Conservation (phyloP, 345 rosid genomes). For the Clarkia xantiana region DNA sequence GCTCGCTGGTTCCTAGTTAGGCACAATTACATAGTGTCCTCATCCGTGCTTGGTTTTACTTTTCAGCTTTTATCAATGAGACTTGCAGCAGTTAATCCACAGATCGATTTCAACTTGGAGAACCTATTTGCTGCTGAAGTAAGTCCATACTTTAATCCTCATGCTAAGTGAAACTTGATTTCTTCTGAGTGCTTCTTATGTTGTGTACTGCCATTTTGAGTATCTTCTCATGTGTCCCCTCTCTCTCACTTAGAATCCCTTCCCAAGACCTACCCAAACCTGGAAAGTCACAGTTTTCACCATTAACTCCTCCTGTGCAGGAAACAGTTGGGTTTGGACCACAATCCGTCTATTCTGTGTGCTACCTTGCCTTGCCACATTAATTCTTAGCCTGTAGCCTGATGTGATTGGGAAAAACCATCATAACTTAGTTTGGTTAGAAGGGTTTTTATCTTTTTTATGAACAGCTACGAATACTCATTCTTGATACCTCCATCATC, state of each 20-base stretch:
- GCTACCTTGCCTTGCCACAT: neutral
- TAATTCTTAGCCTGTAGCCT: neutral
- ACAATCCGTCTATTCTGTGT: neutral
- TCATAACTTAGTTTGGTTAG: neutral
- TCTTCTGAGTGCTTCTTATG: neutral
- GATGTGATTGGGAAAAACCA: neutral
- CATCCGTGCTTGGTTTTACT: slow-evolving; percentile 13
- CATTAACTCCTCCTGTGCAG: neutral
- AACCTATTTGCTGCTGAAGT: slow-evolving; percentile 65
- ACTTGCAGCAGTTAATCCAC: slow-evolving; percentile 80
- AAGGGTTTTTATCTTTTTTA: neutral
- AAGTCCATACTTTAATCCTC: slow-evolving; percentile 12
- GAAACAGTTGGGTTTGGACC: slow-evolving; percentile 1
- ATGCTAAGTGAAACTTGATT: neutral
- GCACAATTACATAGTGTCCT: neutral
- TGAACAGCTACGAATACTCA: neutral
- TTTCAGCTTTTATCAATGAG: slow-evolving; percentile 89
- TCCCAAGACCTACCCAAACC: neutral
- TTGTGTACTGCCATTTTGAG: neutral
- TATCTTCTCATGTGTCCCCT: neutral
- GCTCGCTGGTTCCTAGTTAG: no score
- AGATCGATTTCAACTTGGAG: slow-evolving; percentile 68
- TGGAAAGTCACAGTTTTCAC: neutral
- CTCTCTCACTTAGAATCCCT: neutral
- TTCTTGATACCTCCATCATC: slow-evolving; percentile 1